Percentiles rank a stretch among this genome's conserved stretches.
phyloP scores from a whole-genome alignment of 1,284 basidiomycete genomes.

The Cystobasidium sp. region DNA sequence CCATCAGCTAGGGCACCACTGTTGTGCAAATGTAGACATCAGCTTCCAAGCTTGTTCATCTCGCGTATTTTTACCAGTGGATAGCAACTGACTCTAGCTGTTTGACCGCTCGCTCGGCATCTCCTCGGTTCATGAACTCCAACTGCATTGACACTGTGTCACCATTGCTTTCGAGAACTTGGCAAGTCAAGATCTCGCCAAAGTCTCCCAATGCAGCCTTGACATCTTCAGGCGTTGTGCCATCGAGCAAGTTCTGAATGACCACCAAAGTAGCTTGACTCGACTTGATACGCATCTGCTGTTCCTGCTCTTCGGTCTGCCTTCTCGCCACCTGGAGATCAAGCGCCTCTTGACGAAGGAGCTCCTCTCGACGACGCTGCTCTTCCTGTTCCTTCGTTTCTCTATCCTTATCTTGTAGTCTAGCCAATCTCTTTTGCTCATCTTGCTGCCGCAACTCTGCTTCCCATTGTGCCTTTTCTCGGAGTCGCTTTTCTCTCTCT shows the following conservation, averaged over 20 bases:
- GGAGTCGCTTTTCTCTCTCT: conserved; percentile 26
- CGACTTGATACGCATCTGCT: conserved; percentile 10
- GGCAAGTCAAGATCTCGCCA: conserved; percentile 27
- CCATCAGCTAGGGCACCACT: conserved; percentile 42
- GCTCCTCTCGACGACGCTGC: conserved; percentile 23
- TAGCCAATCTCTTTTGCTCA: conserved; percentile 17
- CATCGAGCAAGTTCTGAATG: conserved; percentile 41
- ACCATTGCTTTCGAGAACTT: conserved; percentile 37
- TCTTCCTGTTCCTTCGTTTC: conserved; percentile 21
- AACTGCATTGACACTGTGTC: conserved; percentile 39
- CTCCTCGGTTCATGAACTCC: conserved; percentile 15
- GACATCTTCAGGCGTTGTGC: conserved; percentile 42
- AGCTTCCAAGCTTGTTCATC: background rate
- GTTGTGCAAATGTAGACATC: background rate
- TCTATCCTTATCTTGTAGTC: conserved; percentile 17
- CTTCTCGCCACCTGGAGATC: conserved; percentile 24
- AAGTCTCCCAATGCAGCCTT: conserved; percentile 42
- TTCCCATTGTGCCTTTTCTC: conserved; percentile 22
- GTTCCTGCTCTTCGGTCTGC: conserved; percentile 6
- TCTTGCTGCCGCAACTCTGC: conserved; percentile 22
- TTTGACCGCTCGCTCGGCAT: conserved; percentile 24
- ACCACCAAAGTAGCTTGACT: conserved; percentile 20
- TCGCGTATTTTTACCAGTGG: background rate
- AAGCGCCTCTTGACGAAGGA: conserved; percentile 22
- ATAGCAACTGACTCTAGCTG: conserved; percentile 35